These are phyloP conservation scores for Cicer chorassanicum DNA, from an alignment of 306 rosid genomes.

Conservation along the genomic window DNA sequence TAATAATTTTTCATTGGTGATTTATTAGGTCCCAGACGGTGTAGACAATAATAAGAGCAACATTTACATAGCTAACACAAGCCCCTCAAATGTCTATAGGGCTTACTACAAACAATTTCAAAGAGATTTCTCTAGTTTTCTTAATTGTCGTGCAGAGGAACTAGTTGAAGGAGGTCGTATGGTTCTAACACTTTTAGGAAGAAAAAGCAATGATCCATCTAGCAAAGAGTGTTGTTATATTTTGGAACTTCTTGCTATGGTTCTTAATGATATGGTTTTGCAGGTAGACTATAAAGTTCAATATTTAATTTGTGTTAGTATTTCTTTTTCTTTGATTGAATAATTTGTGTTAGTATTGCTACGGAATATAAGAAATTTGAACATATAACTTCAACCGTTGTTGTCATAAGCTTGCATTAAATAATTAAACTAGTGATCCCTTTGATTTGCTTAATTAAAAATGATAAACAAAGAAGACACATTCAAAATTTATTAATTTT, in stretches of 20 bases:
- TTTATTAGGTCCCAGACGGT: slow-evolving; percentile 56
- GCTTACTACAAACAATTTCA: slow-evolving; percentile 57
- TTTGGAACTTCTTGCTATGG: slow-evolving; percentile 59
- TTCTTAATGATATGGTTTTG: slow-evolving; percentile 54
- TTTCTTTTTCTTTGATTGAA: no score
- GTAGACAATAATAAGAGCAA: slow-evolving; percentile 54
- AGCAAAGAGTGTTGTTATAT: slow-evolving; percentile 51
- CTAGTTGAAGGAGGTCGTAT: slow-evolving; percentile 54
- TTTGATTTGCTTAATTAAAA: no score
- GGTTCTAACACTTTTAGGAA: slow-evolving; percentile 62
- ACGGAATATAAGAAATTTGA: no score
- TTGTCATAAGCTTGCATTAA: no score
- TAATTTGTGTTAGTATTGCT: no score
- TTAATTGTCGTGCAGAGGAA: slow-evolving; percentile 59
- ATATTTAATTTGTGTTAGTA: no score
- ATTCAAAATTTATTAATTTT: no score
- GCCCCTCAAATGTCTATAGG: slow-evolving; percentile 48
- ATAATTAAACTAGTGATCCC: no score
- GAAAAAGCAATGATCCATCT: slow-evolving; percentile 53
- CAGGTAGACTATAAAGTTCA: slow-evolving; percentile 36
- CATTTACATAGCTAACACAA: slow-evolving; percentile 47
- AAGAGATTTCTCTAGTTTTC: slow-evolving; percentile 50
- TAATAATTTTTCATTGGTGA: not conserved
- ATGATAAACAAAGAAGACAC: no score
- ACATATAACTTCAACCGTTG: no score